Evolutionary conservation across 306 rosid species (phyloP), one percentile per base, ranked within the genome.

Genomic region (Lathyrus aphaca): DNA sequence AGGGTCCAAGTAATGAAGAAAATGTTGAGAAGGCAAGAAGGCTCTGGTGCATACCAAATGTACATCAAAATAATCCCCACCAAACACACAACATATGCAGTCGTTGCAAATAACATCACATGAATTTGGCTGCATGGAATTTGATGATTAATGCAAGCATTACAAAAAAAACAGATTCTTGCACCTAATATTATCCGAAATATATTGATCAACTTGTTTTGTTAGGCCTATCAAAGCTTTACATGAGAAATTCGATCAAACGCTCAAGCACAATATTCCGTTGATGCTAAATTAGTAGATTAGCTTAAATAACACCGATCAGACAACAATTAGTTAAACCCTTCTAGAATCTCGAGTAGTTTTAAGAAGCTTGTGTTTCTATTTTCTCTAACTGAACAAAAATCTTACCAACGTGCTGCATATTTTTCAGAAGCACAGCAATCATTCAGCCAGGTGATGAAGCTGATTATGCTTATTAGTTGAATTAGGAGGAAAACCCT

Each of bases 401-500:
- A 77, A 44, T 71, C 90, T 89, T 87, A 95, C 99, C 97, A 95
- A 77, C 91, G 82, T 68, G 85, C 92, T 40, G 89, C 85, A 53
- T 78, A 67, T 55, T 87, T 95, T 38, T 84, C 85, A 37, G 95
- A 80, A 30, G 44, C 85, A 65, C 91, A 89, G 35, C 87, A 80
- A 42, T 91, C 95, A 43, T 95, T 87, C 76, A 91, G 80, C 97
- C 97, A 95, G 16, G 80, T 95, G 48, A 95, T 87, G 91, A 95
- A 95, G 84, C 89, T 89, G 76, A 95, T 89, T 65, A 95, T 77
- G 84, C 99, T 95, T 65, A 91, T 83, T 46, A 95, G 82, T 81
- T 95, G 99, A 81, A 95, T 95, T 70, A 95, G 82, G 70, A 95
- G 97, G 72, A 95, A 95, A 53, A 95, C 96, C 85, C 99, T 95